phyloP scores from a whole-genome alignment of 441 rosid species.

The Jatropha multifida region DNA sequence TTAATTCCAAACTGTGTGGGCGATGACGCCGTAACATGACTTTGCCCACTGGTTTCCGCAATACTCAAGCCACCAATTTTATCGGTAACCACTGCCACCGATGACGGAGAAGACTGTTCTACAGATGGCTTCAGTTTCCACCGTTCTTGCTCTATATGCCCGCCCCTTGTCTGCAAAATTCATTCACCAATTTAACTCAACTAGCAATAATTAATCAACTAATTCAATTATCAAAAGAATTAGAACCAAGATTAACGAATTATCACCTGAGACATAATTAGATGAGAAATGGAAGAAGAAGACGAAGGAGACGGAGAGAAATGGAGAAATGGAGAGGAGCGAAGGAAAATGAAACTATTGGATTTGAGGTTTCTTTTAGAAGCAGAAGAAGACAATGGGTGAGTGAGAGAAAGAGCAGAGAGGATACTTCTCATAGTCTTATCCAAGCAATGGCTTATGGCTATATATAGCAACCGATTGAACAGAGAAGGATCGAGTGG shows the following conservation, averaged over 20 bases:
- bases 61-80: conserved; percentile 49
- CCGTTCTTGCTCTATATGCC: conserved; percentile 24
- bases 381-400: conserved; percentile 18
- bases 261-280: conserved; percentile 46
- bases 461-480: not conserved
- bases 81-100: conserved; percentile 31
- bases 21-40: conserved; percentile 19
- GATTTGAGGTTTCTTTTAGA: conserved; percentile 1
- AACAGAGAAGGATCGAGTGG: not conserved
- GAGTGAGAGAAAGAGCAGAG: conserved; percentile 23
- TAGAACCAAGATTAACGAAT: not conserved
- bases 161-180: conserved; percentile 38
- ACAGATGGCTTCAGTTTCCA: conserved; percentile 32
- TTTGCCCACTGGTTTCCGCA: conserved; percentile 35
- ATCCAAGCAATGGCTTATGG: not conserved
- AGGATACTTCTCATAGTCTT: conserved; percentile 28
- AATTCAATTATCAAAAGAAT: not conserved
- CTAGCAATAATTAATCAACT: not conserved
- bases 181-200: not conserved
- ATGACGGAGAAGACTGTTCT: conserved; percentile 28
- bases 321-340: conserved; percentile 30
- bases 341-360: not conserved
- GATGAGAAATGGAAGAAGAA: conserved; percentile 20
- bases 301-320: conserved; percentile 29
- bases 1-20: conserved; percentile 22